Evolutionary conservation across 108 stramenopile genomes (phyloP), one percentile per base, ranked within the genome.

Genomic region (Fistulifera solaris): DNA sequence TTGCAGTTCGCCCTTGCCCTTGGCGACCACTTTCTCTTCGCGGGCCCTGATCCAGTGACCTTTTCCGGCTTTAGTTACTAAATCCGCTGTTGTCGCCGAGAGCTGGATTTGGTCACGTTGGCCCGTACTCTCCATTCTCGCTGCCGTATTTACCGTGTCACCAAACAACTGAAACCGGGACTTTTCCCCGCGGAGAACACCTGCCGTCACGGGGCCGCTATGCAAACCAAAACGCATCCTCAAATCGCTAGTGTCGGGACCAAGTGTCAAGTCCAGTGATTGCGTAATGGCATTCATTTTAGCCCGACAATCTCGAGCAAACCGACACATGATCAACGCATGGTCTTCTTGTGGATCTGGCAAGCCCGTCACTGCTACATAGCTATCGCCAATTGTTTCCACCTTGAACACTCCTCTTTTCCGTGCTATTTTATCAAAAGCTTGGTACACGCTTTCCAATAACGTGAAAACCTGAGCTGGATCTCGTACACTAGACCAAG

Each of bases 311-410:
- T 72, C 62, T 27, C 61, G 63, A 0, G 78, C 64, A 40, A 79
- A 79, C 31, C 58, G 48, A 15, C 59, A 58, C 52, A 79, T 54
- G 6, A 69, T 48, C 2, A 61, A 60, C 38, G 78, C 78, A 28
- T 79, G 74, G 46, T 79, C 71, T 14, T 69, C 52, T 6, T 67
- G 59, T 31, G 71, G 78, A n/a, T 79, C 59, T 10, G 78, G 78
- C 42, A 79, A 67, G 52, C 78, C 78, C 12, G 74, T 79, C 2
- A 72, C 78, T 19, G 78, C 78, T 38, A 79, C 75, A 56, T 79
- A 78, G 52, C 78, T 75, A 42, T 79, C 78, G 5, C 77, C 63
- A 4, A 65, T 39, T n/a, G 63, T 65, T 35, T 62, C 61, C 3
- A 62, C 61, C 38, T 62, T 62, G 61, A 62, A 62, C 6, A 62